Base-by-base conservation (phyloP, 2,329 filamentous ascomycete genomes). In the Balansia obtecta region DNA sequence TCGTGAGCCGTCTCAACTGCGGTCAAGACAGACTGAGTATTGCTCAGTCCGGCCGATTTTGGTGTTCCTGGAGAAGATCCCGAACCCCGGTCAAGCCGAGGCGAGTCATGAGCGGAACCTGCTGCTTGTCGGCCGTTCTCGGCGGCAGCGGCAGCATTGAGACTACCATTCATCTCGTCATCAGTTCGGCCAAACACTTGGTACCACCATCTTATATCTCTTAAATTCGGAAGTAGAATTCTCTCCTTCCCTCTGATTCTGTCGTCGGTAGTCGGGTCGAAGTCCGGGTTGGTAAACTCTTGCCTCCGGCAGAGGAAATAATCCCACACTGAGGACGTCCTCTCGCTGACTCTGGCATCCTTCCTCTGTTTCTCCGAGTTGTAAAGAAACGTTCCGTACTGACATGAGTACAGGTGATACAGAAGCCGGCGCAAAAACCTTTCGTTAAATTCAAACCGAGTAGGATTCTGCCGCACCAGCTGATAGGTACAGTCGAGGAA, bases 401-500 rank as follows among this genome's bases (percentile, higher is more conserved):
- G 93, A 57, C 90, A 95, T 0, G 91, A 91, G 63, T 97, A 91
- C 1, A 95, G 77, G 64, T 98, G 93, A 63, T 97, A 98, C 1
- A 97, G 74, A 3, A 98, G 72, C 18, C 93, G 82, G 27, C 88
- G 79, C 7, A 98, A 71, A 65, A 98, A 97, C 4, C 91, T 82
- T 64, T 97, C 93, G 58, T 95, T 97, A 68, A 89, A 98, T 65
- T 98, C 91, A 62, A 98, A 98, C 0, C 90, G 84, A 7, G 81
- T 86, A 0, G 89, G 89, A 59, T 91, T 75, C 63, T 97, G 93
- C 53, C 86, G 76, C 22, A 95, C 70, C 30, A 98, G 74, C 65
- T 98, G 93, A 63, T 93, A 97, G 1, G 88, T 88, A 38, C 88
- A 89, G 62, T 97, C 93, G 10, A 98, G 77, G 67, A 97, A 98